Conservation (phyloP, 306 rosid species). For the Corylus heterophylla region DNA sequence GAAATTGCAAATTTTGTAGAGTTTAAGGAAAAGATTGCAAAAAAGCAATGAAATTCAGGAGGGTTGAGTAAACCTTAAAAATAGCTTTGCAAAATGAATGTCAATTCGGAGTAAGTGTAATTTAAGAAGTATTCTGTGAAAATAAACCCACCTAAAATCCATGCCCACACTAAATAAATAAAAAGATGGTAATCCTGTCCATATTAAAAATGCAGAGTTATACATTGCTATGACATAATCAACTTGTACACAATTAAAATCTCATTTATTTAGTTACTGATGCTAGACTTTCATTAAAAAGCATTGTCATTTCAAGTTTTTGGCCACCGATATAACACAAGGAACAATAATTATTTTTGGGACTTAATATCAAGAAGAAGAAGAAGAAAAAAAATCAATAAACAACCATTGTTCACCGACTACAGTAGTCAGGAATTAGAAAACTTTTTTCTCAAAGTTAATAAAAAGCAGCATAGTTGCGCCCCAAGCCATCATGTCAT, state of each 20-base stretch:
- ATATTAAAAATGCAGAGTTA: no score
- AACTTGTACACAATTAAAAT: not conserved
- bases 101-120: no score
- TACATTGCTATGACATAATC: no score
- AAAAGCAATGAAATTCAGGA: no score
- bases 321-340: not conserved
- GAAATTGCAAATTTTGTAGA: no score
- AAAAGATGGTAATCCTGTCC: no score
- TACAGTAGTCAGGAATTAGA: not conserved
- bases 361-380: not conserved
- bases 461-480: conserved; percentile 1
- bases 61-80: no score
- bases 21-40: no score
- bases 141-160: not conserved
- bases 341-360: not conserved
- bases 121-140: no score
- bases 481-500: not conserved
- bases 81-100: no score
- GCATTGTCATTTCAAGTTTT: not conserved
- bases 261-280: not conserved
- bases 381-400: not conserved
- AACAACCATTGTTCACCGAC: not conserved
- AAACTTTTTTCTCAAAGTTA: not conserved
- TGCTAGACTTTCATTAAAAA: not conserved
- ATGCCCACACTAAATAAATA: not conserved